Conservation (phyloP, 257 asterid genomes). For the Salvia miltiorrhiza region DNA sequence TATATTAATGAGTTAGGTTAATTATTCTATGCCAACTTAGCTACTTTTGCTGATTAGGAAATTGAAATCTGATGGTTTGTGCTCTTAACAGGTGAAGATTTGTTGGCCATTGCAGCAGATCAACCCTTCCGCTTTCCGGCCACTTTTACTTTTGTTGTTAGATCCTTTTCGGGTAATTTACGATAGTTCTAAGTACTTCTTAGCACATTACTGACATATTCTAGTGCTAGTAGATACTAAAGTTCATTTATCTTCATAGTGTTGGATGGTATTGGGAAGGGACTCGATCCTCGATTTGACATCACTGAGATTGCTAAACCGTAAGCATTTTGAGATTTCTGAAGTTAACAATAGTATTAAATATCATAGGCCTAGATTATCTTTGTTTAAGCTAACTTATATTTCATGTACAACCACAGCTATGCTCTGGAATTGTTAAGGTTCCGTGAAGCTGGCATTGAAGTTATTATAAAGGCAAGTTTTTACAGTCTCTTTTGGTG, state of each 20-base stretch:
- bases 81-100: conserved; percentile 77
- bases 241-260: conserved; percentile 39
- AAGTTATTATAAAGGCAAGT: conserved; percentile 74
- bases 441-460: conserved; percentile 95
- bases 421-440: conserved; percentile 86
- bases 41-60: neutral
- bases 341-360: neutral
- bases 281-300: conserved; percentile 98
- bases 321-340: conserved; percentile 43
- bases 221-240: conserved; percentile 23
- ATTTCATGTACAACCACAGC: conserved; percentile 32
- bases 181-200: neutral
- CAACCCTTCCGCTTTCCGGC: conserved; percentile 99
- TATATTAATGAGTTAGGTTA: neutral
- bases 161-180: conserved; percentile 84
- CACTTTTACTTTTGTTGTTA: conserved; percentile 94
- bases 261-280: conserved; percentile 98
- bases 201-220: neutral
- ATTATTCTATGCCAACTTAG: neutral
- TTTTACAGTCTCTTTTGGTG: neutral
- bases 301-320: conserved; percentile 98
- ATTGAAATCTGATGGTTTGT: neutral
- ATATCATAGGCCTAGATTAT: neutral
- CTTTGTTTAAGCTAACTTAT: conserved; percentile 12
- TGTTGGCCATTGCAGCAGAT: conserved; percentile 91